These are phyloP conservation scores for Phytophthora syringae DNA, from an alignment of 352 stramenopile genomes.

Conservation along the genomic window DNA sequence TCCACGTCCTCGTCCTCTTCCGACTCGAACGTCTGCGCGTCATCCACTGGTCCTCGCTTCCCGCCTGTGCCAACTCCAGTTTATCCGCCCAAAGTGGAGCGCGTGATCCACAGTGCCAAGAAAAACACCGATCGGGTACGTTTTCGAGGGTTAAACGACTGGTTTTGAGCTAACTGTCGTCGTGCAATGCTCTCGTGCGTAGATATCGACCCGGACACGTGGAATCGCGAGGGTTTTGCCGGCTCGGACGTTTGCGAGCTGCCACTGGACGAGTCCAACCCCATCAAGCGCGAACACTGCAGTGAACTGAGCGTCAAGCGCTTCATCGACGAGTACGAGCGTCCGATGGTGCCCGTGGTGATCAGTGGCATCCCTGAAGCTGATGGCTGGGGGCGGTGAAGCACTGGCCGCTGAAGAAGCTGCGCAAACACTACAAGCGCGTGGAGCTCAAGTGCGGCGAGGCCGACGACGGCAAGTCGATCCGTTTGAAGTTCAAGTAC, in stretches of 20 bases:
- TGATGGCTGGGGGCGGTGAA: conserved; percentile 74
- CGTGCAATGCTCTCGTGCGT: too few relatives aligned
- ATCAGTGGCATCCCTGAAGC: conserved; percentile 85
- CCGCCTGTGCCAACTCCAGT: conserved; percentile 51
- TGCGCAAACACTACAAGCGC: conserved; percentile 81
- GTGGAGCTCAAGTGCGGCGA: conserved; percentile 84
- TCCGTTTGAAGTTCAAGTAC: conserved; percentile 87
- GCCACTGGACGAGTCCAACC: conserved; percentile 68
- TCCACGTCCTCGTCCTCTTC: conserved; percentile 55
- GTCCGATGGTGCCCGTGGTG: conserved; percentile 70
- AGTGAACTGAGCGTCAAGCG: conserved; percentile 77
- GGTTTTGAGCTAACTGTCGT: neutral
- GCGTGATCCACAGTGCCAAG: conserved; percentile 64
- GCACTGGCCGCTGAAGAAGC: conserved; percentile 81
- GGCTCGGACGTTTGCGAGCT: conserved; percentile 84
- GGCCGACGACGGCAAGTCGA: conserved; percentile 77
- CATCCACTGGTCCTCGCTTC: conserved; percentile 44
- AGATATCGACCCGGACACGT: conserved; percentile 76
- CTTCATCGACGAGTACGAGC: conserved; percentile 90
- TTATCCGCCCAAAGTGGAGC: conserved; percentile 56
- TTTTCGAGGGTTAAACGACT: neutral
- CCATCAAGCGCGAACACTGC: conserved; percentile 75
- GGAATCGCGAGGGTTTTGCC: conserved; percentile 82
- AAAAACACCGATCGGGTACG: conserved; percentile 77
- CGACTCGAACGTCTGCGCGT: conserved; percentile 5